Conservation (phyloP, 306 rosid species). For the Datisca glomerata region DNA sequence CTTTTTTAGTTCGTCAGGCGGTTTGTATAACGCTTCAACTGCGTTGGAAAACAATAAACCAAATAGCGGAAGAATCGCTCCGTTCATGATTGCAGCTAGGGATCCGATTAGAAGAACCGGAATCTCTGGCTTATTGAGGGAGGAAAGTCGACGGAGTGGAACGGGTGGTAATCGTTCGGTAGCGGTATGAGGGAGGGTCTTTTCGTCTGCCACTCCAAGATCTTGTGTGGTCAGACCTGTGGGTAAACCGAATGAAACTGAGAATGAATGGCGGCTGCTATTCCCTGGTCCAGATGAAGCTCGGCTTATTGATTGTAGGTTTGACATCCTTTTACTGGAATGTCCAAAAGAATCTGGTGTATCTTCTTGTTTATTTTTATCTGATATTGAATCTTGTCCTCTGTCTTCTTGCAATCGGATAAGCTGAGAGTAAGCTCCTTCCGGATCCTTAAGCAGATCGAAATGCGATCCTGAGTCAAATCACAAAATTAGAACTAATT, state of each 20-base stretch:
- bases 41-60: slow-evolving; percentile 4
- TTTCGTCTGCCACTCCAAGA: neutral
- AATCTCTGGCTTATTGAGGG: slow-evolving; percentile 15
- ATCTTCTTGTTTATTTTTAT: slow-evolving; percentile 2
- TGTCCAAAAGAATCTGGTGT: slow-evolving; percentile 1
- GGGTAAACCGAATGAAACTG: slow-evolving; percentile 9
- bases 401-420: slow-evolving; percentile 41
- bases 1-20: slow-evolving; percentile 4
- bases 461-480: slow-evolving; percentile 38
- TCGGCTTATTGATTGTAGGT: slow-evolving; percentile 8
- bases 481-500: neutral
- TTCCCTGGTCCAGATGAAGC: slow-evolving; percentile 9
- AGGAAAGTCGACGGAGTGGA: slow-evolving; percentile 9
- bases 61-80: slow-evolving; percentile 1
- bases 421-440: slow-evolving; percentile 59
- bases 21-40: slow-evolving; percentile 11
- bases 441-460: slow-evolving; percentile 38
- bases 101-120: slow-evolving; percentile 12
- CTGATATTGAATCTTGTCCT: slow-evolving; percentile 5
- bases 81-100: slow-evolving; percentile 11
- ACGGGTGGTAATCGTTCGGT: neutral
- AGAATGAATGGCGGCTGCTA: slow-evolving; percentile 6
- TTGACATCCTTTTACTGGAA: slow-evolving; percentile 9
- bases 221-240: neutral
- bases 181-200: neutral